phyloP scores from a whole-genome alignment of 2,329 filamentous ascomycete genomes.

The Fusarium annulatum region DNA sequence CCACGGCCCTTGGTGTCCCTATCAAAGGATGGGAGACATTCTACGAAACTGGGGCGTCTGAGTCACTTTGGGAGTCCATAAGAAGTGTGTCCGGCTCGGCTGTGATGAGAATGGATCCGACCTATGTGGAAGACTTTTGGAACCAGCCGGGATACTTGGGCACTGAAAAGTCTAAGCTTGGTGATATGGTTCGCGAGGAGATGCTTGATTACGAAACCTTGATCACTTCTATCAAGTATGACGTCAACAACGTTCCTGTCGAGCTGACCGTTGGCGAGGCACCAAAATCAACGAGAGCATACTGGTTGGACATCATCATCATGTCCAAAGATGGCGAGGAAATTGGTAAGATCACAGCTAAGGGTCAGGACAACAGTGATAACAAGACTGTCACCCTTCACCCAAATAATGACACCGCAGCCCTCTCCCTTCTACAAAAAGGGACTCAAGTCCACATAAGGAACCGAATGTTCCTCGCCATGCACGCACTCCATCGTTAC shows the following conservation, averaged over 20 bases:
- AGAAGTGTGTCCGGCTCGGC: not conserved
- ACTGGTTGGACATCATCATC: accelerated
- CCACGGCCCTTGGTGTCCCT: not conserved
- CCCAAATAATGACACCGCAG: accelerated
- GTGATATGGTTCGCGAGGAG: accelerated
- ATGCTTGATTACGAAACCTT: not conserved
- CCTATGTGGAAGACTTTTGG: not conserved
- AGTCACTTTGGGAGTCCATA: accelerated
- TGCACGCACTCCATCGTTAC: not conserved
- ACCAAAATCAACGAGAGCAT: accelerated
- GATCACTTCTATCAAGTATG: accelerated
- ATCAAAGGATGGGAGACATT: accelerated
- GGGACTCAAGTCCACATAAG: not conserved
- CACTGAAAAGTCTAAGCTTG: accelerated
- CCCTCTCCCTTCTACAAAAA: accelerated
- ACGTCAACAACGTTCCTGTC: accelerated
- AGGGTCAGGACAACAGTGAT: accelerated
- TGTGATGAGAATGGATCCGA: not conserved
- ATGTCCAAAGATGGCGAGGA: accelerated
- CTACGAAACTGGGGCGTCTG: not conserved
- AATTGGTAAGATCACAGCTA: accelerated
- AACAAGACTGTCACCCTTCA: not conserved
- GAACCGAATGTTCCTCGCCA: not conserved
- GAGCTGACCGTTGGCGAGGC: accelerated
- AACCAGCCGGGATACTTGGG: not conserved